Base-by-base conservation (phyloP, 495 filamentous ascomycete species). In the Penicillium nucicola region DNA sequence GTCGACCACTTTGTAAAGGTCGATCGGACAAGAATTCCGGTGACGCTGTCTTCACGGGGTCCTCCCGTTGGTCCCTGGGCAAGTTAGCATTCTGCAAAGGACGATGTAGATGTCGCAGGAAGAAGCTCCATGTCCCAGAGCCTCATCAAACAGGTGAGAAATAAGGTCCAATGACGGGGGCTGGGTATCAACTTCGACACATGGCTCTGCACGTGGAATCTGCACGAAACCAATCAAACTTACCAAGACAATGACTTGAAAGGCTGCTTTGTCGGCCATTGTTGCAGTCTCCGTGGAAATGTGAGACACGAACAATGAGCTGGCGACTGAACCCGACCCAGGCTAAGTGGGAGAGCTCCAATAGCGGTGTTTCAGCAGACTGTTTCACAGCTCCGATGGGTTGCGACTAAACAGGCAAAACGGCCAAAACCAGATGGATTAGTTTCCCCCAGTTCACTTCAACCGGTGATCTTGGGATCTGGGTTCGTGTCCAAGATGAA, bases 51-150 rank as follows among this genome's bases (percentile, higher is more conserved):
- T 73, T 98, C 93, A 55, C 80, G 80, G 9, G 93, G 93, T 23
- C 93, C 93, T 56, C 93, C 93, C 43, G 89, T 90, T 23, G 89
- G 84, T 45, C 93, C 93, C 92, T 97, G 20, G 15, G n/a, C n/a
- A n/a, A 38, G 55, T 73, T 39, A 73, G 66, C 50, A 48, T 39
- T 5, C 7, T 2, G 28, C 9, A 33, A 14, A 3, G 4, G 14
- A 2, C 3, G 20, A 13, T 48, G 20, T 34, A 5, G 13, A 45
- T 2, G 13, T 44, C 14, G 28, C 33, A 49, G 31, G 4, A 28
- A 28, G 25, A 28, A 46, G 49, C 49, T 43, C 43, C 44, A 66
- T 49, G 42, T 65, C 65, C 54, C 36, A 53, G 37, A 48, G 50
- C 42, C 61, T 49, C 23, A 45, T 30, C 36, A 40, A 39, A 53